These are phyloP conservation scores for Dothistroma septosporum DNA, from an alignment of 2,329 filamentous ascomycete genomes.

Conservation along the genomic window DNA sequence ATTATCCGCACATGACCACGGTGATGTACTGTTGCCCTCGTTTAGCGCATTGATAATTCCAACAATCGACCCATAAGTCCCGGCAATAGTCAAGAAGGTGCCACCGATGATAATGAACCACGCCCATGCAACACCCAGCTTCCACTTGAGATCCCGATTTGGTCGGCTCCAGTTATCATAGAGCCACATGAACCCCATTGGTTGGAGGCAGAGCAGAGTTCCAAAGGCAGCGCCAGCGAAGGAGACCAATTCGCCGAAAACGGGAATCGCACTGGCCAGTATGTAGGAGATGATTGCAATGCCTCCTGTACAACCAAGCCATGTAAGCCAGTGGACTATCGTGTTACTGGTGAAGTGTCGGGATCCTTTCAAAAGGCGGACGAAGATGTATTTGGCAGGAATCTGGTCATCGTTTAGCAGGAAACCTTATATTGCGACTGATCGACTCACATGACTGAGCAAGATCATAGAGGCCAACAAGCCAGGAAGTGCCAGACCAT, in stretches of 20 bases:
- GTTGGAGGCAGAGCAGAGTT: constrained; percentile 9
- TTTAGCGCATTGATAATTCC: constrained; percentile 17
- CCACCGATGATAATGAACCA: constrained; percentile 34
- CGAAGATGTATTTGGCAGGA: constrained; percentile 23
- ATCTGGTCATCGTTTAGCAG: constrained; percentile 23
- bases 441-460: constrained; percentile 23
- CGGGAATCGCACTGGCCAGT: constrained; percentile 17
- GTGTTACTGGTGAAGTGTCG: constrained; percentile 20
- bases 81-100: constrained; percentile 44
- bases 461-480: constrained; percentile 24
- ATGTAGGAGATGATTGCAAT: constrained; percentile 14
- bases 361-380: constrained; percentile 18
- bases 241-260: constrained; percentile 17
- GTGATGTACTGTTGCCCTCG: constrained; percentile 12
- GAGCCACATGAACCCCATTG: constrained; percentile 14
- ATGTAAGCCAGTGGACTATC: constrained; percentile 16
- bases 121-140: constrained; percentile 6
- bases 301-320: constrained; percentile 14
- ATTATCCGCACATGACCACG: constrained; percentile 18
- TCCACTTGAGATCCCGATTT: constrained; percentile 3
- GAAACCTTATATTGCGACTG: not conserved
- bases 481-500: constrained; percentile 34
- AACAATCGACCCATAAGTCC: constrained; percentile 35
- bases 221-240: constrained; percentile 15
- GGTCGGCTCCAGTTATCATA: constrained; percentile 1